phyloP scores from a whole-genome alignment of 2,329 filamentous ascomycete genomes.

The Penicillium janthinellum region DNA sequence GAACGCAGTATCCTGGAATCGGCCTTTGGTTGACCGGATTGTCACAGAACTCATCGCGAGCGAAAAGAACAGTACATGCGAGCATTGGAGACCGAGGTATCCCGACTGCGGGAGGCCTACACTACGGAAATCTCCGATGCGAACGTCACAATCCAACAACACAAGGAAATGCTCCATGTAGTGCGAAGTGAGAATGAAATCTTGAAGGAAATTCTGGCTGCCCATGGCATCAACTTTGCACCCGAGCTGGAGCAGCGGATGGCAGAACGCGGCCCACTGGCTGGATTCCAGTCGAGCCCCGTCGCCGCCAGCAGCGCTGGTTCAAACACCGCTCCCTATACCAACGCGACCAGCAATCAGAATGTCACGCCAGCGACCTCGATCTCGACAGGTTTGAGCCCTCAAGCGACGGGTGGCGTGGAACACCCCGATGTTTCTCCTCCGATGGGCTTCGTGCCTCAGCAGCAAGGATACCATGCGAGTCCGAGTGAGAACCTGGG shows the following conservation, averaged over 20 bases:
- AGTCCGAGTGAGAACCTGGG: constrained; percentile 28
- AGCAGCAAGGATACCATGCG: constrained; percentile 26
- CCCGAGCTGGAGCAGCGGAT: constrained; percentile 46
- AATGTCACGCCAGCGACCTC: constrained; percentile 40
- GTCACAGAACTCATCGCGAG: constrained; percentile 83
- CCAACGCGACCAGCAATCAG: constrained; percentile 27
- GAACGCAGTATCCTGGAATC: not conserved
- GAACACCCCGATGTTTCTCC: constrained; percentile 35
- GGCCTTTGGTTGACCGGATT: constrained; percentile 16
- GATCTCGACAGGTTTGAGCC: constrained; percentile 35
- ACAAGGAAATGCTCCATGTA: constrained; percentile 74
- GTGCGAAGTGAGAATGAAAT: constrained; percentile 78
- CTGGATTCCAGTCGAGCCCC: constrained; percentile 42
- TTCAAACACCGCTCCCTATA: constrained; percentile 33
- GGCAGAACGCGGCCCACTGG: constrained; percentile 29
- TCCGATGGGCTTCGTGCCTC: constrained; percentile 27
- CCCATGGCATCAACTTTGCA: constrained; percentile 62
- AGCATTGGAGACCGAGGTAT: constrained; percentile 85
- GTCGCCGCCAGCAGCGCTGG: constrained; percentile 43
- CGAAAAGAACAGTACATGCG: constrained; percentile 97
- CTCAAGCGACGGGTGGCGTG: constrained; percentile 27
- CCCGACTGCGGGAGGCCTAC: constrained; percentile 74
- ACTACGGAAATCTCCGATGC: constrained; percentile 69
- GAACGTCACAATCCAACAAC: constrained; percentile 53
- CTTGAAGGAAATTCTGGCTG: constrained; percentile 64